Conservation (phyloP, 768 basidiomycete species). For the Amyloporia xantha region DNA sequence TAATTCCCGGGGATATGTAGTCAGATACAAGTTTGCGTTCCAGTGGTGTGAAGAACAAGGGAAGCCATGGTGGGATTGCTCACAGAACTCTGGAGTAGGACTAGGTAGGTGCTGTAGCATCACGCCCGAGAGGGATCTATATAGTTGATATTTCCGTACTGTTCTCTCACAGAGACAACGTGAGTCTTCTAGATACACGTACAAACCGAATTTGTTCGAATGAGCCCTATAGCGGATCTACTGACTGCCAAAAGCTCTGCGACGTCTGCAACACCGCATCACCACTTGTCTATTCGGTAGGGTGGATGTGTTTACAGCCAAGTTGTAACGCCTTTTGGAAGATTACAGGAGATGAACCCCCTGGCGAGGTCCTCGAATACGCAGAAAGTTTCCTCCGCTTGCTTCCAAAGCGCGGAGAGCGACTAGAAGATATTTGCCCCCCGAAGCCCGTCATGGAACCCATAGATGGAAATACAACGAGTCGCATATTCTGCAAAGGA, state of each 20-base stretch:
- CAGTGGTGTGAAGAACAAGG: constrained; percentile 77
- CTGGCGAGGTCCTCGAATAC: constrained; percentile 39
- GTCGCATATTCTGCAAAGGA: constrained; percentile 53
- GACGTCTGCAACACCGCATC: constrained; percentile 36
- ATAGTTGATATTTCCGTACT: background rate
- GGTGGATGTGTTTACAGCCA: constrained; percentile 62
- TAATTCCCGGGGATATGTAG: constrained; percentile 45
- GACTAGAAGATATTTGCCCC: constrained; percentile 36
- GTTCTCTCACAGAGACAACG: background rate
- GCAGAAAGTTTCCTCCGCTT: constrained; percentile 37
- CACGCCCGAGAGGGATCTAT: no score
- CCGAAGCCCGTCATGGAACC: constrained; percentile 20
- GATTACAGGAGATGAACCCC: constrained; percentile 12
- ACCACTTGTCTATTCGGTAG: constrained; percentile 45
- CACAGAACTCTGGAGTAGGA: background rate
- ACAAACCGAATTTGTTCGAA: no score
- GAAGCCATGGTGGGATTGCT: constrained; percentile 41
- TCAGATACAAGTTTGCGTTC: constrained; percentile 78
- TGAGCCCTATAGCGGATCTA: no score
- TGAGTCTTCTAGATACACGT: no score
- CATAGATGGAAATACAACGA: constrained; percentile 38
- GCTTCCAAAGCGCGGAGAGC: constrained; percentile 24
- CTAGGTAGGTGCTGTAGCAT: no score
- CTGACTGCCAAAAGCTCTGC: no score
- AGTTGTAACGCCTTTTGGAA: constrained; percentile 53